Base-by-base conservation (phyloP, 768 basidiomycete genomes). In the Hypholoma fasciculare region DNA sequence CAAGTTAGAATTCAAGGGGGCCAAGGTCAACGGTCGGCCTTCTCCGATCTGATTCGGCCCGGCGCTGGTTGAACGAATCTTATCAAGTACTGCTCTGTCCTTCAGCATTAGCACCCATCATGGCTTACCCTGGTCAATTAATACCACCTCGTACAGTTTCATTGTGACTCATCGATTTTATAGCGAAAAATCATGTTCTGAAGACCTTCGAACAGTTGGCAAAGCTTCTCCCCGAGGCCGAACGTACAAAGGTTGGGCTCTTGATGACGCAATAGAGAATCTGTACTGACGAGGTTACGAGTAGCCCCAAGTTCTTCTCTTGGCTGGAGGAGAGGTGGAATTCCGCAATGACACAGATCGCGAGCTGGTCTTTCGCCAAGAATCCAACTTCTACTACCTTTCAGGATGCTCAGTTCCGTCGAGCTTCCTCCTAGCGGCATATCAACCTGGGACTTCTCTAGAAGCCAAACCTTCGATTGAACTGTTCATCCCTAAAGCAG, bases 371-470 rank as follows among this genome's bases (percentile, higher is more conserved):
- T 92, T 93, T 62, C 72, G 71, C 44, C 75, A 76, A 59, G 93
- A 95, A 72, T 89, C 88, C 65, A 96, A 96, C 73, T 96, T 96
- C 69, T 88, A 83, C 74, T 96, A 94, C 69, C 78, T 96, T 14
- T 84, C 91, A 0, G 94, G 92, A 52, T 94, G 90, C 72, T 76
- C 78, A 48, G 79, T 93, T 4, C 90, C 94, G 0, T 80, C 81
- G 0, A 87, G 90, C 1, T 85, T 83, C 61, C 71, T 94, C 12
- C 72, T 94, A 17, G 73, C 90, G 8, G 72, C 80, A 1, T 87
- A 80, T 69, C 77, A 85, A 58, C 74, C 79, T 42, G 79, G 78
- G 19, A 80, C 80, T 12, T 74, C 78, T 4, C 67, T 78, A n/a
- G 74, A 72, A 3, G 66, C 67, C 8, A 69, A 68, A 0, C 76